Percentiles rank a stretch among this genome's conserved stretches.
Evolutionary conservation across 2,329 filamentous ascomycete species (phyloP).

Genomic region (Exophiala xenobiotica): DNA sequence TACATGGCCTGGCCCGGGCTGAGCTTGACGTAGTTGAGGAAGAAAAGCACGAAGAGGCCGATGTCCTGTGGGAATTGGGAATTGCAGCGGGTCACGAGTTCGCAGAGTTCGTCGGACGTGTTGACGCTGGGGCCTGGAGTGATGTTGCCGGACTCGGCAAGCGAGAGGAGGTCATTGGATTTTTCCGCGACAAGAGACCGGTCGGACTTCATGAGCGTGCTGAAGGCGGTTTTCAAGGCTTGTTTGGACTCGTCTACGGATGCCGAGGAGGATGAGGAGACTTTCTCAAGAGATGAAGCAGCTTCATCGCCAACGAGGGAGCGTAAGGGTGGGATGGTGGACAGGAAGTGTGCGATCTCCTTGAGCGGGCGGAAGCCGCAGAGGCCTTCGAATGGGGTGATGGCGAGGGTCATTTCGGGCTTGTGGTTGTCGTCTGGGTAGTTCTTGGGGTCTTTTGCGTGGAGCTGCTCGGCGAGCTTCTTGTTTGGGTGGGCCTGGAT

Average conservation of each 20-base stretch:
- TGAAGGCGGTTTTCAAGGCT: conserved; percentile 72
- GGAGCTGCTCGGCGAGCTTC: conserved; percentile 84
- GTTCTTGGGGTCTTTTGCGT: conserved; percentile 82
- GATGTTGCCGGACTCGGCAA: conserved; percentile 53
- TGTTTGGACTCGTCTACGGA: conserved; percentile 68
- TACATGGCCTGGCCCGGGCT: conserved; percentile 92
- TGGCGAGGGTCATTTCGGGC: conserved; percentile 97
- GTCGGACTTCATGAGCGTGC: conserved; percentile 74
- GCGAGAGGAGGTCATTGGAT: conserved; percentile 66
- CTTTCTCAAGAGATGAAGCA: conserved; percentile 55
- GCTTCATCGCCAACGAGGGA: conserved; percentile 65
- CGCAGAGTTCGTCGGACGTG: conserved; percentile 71
- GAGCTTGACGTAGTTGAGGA: conserved; percentile 91
- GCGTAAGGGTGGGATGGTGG: conserved; percentile 63
- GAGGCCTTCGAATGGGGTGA: conserved; percentile 92
- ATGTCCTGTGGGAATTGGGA: conserved; percentile 85
- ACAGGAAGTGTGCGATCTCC: conserved; percentile 84
- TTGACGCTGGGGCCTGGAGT: conserved; percentile 56
- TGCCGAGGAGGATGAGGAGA: conserved; percentile 56
- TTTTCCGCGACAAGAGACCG: conserved; percentile 64
- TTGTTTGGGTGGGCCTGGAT: conserved; percentile 98
- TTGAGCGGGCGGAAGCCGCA: conserved; percentile 88
- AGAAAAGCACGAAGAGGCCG: conserved; percentile 92
- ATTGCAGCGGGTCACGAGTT: conserved; percentile 75
- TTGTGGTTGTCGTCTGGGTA: conserved; percentile 99